Base-by-base conservation (phyloP, 177 flowering plant genomes). In the Vitis hybrid region DNA sequence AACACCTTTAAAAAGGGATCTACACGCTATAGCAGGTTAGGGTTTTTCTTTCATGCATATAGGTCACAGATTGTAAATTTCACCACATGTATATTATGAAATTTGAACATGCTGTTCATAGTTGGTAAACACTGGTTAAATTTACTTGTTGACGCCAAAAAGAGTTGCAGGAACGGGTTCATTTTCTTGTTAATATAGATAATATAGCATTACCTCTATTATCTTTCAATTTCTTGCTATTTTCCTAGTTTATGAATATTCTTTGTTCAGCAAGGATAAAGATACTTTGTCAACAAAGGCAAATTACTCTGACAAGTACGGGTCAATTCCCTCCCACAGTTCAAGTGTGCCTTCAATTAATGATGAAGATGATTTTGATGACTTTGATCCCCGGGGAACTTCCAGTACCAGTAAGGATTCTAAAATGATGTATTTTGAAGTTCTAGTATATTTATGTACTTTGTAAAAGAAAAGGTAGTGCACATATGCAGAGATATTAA, bases 321-420 rank as follows among this genome's bases (percentile, higher is more conserved):
- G 75, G 70, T 29, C 85, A 55, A 45, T 72, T 74, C 63, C 84
- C 39, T 66, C 86, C 33, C 85, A 86, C 76, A 80, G 76, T 72
- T 72, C 85, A 57, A 80, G 20, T 77, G 77, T 74, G 61, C 80
- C 85, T 57, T 74, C 81, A 68, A 82, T 72, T 68, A 79, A 78
- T 62, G 66, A 73, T 78, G 94, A 87, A 14, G 97, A 90, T 70
- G 97, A 92, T 70, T 84, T 86, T 83, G 98, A 92, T 78, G 98
- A 93, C 80, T 96, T 96, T 78, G 91, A 96, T 80, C 99, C 99
- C 29, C 86, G 99, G 12, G 99, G 97, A 72, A 84, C 91, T 68
- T 84, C 92, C 45, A 79, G 70, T 61, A 65, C 80, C 71, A 91
- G 98, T 93, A 85, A 85, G 92, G 69, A 66, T 57, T 51, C 39